phyloP scores from a whole-genome alignment of 2,329 filamentous ascomycete species.

The Paramyrothecium sp. region DNA sequence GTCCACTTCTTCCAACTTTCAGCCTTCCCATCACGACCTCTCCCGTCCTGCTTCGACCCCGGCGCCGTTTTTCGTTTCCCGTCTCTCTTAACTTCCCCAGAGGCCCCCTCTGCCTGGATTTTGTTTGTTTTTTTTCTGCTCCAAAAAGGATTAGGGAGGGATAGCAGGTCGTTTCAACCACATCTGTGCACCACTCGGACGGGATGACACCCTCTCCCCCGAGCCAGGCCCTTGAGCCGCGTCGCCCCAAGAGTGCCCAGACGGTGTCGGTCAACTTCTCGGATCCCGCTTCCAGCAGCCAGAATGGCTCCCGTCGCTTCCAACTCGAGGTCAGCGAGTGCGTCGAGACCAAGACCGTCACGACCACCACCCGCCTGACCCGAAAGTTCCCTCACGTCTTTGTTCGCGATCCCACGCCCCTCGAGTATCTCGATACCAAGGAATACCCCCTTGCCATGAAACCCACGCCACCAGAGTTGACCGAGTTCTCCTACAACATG shows the following conservation, averaged over 20 bases:
- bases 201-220: constrained; percentile 37
- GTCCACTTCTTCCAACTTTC: background rate
- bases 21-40: background rate
- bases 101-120: background rate
- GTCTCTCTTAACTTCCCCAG: background rate
- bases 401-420: constrained; percentile 69
- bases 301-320: constrained; percentile 34
- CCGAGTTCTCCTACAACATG: constrained; percentile 71
- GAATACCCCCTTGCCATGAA: constrained; percentile 85
- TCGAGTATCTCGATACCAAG: constrained; percentile 76
- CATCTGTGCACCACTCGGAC: constrained; percentile 3
- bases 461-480: constrained; percentile 77
- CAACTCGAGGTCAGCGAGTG: constrained; percentile 63
- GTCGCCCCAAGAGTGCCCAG: constrained; percentile 30
- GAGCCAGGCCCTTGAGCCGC: constrained; percentile 35
- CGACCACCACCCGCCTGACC: constrained; percentile 89
- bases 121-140: background rate
- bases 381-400: constrained; percentile 81
- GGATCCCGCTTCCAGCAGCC: constrained; percentile 30
- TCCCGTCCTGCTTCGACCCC: background rate
- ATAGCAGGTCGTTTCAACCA: background rate
- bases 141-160: background rate
- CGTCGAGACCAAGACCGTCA: constrained; percentile 71
- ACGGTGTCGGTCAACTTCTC: constrained; percentile 48
- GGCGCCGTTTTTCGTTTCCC: background rate